Percentiles rank a stretch among this genome's conserved stretches.
These are phyloP conservation scores for Suillus ampliporus DNA, from an alignment of 768 basidiomycete genomes.

Conservation along the genomic window DNA sequence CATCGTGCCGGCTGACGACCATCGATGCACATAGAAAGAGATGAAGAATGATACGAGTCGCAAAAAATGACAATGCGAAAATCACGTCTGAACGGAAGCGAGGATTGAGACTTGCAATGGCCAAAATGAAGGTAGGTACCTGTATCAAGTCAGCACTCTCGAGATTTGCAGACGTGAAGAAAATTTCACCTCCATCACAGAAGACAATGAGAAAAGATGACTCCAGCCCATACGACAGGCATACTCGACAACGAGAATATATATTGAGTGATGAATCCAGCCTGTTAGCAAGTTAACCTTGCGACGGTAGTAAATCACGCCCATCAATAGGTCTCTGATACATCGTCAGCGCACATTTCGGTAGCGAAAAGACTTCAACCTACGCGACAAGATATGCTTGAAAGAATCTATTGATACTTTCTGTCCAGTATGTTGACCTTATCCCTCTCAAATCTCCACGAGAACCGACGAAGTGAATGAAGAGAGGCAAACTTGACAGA, in stretches of 20 bases:
- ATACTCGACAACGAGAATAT: conserved; percentile 48
- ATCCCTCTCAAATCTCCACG: conserved; percentile 35
- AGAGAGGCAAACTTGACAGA: conserved; percentile 46
- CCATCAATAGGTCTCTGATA: conserved; percentile 51
- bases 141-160: conserved; percentile 19
- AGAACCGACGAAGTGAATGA: conserved; percentile 32
- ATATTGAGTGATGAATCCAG: conserved; percentile 56
- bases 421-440: conserved; percentile 27
- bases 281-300: conserved; percentile 57
- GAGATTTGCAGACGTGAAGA: conserved; percentile 15
- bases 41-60: conserved; percentile 56
- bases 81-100: conserved; percentile 51
- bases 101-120: conserved; percentile 50
- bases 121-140: conserved; percentile 61
- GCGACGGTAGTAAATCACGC: conserved; percentile 50
- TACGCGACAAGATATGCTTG: conserved; percentile 50
- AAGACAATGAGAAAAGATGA: conserved; percentile 50
- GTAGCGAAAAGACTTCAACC: conserved; percentile 24
- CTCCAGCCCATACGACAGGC: conserved; percentile 41
- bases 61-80: conserved; percentile 57
- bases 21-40: conserved; percentile 41
- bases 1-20: conserved; percentile 32
- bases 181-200: conserved; percentile 52
- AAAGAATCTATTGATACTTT: conserved; percentile 45
- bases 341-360: conserved; percentile 7